phyloP scores from a whole-genome alignment of 805 yeast genomes.

The Wickerhamiella lipophila region DNA sequence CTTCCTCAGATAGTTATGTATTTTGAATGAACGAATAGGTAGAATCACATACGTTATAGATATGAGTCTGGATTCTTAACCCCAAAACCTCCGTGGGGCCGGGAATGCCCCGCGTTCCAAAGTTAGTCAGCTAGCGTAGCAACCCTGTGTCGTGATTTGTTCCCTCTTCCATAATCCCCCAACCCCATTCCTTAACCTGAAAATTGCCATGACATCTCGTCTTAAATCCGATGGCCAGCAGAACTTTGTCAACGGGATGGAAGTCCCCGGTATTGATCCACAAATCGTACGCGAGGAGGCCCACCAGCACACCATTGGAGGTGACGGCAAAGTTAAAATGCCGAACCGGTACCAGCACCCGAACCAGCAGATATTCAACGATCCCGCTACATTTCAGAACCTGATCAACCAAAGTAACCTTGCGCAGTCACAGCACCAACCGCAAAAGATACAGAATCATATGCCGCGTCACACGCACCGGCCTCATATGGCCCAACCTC shows the following conservation, averaged over 20 bases:
- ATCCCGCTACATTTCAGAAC: conserved; percentile 17
- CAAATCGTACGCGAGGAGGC: conserved; percentile 26
- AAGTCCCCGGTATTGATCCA: conserved; percentile 26
- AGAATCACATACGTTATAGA: no score
- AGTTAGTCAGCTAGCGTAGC: conserved; percentile 3
- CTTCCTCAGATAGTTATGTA: background rate
- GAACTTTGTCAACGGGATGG: conserved; percentile 17
- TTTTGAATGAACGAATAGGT: background rate
- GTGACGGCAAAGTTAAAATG: conserved; percentile 9
- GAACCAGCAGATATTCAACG: conserved; percentile 10
- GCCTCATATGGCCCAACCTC: conserved; percentile 8
- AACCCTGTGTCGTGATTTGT: conserved; percentile 5
- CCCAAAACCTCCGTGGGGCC: no score
- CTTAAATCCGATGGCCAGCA: background rate
- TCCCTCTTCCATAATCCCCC: conserved; percentile 6
- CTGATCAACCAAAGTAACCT: conserved; percentile 3
- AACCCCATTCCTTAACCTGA: conserved; percentile 11
- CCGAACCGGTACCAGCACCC: background rate
- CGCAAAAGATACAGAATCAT: conserved; percentile 2
- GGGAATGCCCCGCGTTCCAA: background rate
- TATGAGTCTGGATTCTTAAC: no score
- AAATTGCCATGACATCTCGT: conserved; percentile 10
- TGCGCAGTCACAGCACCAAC: background rate
- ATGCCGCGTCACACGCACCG: conserved; percentile 5
- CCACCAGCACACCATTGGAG: conserved; percentile 13